phyloP scores from a whole-genome alignment of 257 asterid genomes.

The Echium plantagineum region DNA sequence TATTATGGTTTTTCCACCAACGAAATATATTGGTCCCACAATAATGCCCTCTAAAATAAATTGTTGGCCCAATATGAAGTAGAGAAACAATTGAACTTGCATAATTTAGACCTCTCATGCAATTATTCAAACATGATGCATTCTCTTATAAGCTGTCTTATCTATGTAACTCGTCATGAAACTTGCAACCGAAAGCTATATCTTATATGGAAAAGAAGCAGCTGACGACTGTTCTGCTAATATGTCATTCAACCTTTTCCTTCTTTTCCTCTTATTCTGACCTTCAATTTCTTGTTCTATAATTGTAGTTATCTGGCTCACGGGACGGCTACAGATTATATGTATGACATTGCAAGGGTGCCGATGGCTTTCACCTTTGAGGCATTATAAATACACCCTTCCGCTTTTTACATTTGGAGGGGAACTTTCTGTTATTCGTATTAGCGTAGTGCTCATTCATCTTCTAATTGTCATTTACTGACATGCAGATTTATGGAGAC shows the following conservation, averaged over 20 bases:
- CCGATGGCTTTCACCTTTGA: slow-evolving; percentile 98
- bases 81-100: too few species aligned
- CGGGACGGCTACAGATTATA: slow-evolving; percentile 95
- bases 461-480: slow-evolving; percentile 7
- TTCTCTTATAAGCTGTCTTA: too few species aligned
- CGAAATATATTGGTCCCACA: too few species aligned
- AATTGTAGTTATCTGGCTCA: slow-evolving; percentile 79
- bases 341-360: slow-evolving; percentile 86
- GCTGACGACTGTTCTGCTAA: not conserved
- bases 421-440: not conserved
- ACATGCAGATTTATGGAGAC: slow-evolving; percentile 87
- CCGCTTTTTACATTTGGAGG: not conserved
- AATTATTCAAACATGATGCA: too few species aligned
- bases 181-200: not conserved
- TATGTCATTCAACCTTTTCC: not conserved
- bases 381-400: slow-evolving; percentile 31
- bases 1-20: too few species aligned
- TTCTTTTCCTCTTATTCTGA: slow-evolving; percentile 3
- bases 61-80: too few species aligned
- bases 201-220: not conserved
- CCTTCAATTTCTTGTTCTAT: slow-evolving; percentile 3
- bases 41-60: too few species aligned
- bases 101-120: too few species aligned
- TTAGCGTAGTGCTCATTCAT: slow-evolving; percentile 4
- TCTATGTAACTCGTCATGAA: too few species aligned